Base-by-base conservation (phyloP, 2,329 filamentous ascomycete genomes). In the Alternaria ventricosa region DNA sequence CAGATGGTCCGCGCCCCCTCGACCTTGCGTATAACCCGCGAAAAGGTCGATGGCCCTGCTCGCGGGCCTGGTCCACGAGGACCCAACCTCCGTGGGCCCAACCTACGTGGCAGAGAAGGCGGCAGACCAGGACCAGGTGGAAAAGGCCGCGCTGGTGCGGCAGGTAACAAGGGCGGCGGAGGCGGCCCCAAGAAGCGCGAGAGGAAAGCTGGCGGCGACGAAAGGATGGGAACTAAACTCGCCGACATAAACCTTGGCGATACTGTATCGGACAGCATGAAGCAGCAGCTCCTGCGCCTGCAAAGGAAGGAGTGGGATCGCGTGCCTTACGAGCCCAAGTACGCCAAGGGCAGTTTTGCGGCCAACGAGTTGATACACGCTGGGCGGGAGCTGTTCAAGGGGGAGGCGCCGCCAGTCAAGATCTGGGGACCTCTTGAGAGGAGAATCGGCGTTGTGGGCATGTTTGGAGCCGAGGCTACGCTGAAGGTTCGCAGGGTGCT, bases 231-330 rank as follows among this genome's bases (percentile, higher is more conserved):
- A 15, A 66, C 63, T 3, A 45, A 56, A 1, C 25, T 65, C 5
- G 44, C 50, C 2, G 61, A 71, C 8, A 47, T 71, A 1, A 61
- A 64, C 23, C 55, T 65, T 10, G 64, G 70, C 10, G 55, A 69
- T 4, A 69, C 70, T 0, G 49, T 78, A 12, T 69, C 70, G 5
- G 71, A 78, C 41, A 72, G 71, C 18, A 76, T 78, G 75, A 67
- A 76, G 13, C 73, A 76, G 55, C 72, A 78, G 12, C 55, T 80
- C 53, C 57, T 77, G 43, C 71, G 78, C 8, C 57, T 79, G 58
- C 78, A 80, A 68, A 66, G 74, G 25, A 72, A 74, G 36, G 74
- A 77, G 63, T 80, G 78, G 78, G 78, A 79, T 61, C 71, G 72
- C 33, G 71, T 71, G 60, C 66, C 74, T 5, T 80, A 79, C 47